phyloP scores from a whole-genome alignment of 805 yeast species.

The Saccharomycopsis amapae region DNA sequence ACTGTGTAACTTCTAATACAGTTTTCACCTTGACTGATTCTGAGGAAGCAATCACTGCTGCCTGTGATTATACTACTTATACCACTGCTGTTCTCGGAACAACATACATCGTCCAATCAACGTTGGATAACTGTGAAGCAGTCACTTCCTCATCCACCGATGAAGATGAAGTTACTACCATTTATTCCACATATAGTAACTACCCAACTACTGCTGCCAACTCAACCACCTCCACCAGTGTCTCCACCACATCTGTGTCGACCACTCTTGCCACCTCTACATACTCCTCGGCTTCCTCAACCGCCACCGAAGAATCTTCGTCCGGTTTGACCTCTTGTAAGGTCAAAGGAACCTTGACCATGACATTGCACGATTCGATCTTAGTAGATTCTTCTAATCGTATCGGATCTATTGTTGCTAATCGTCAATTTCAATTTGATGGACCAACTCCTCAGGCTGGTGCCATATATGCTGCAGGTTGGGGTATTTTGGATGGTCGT shows the following conservation, averaged over 20 bases:
- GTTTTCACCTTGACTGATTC: slow-evolving; percentile 22
- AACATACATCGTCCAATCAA: slow-evolving; percentile 19
- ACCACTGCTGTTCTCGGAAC: slow-evolving; percentile 17
- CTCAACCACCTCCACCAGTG: slow-evolving; percentile 26
- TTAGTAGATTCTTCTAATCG: slow-evolving; percentile 43
- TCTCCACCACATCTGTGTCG: slow-evolving; percentile 24
- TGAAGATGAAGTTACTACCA: slow-evolving; percentile 13
- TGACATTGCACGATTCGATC: slow-evolving; percentile 36
- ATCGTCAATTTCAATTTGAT: slow-evolving; percentile 58
- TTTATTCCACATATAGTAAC: too few species aligned
- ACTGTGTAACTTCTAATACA: slow-evolving; percentile 14
- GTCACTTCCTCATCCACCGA: not conserved
- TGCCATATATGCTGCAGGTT: slow-evolving; percentile 43
- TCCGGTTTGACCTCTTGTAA: slow-evolving; percentile 27
- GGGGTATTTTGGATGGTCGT: slow-evolving; percentile 34
- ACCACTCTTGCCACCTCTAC: slow-evolving; percentile 27
- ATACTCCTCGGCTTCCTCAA: slow-evolving; percentile 20
- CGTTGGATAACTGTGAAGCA: slow-evolving; percentile 7
- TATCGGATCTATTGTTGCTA: slow-evolving; percentile 54
- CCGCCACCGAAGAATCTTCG: slow-evolving; percentile 23
- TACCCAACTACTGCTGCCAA: slow-evolving; percentile 16
- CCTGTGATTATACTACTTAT: slow-evolving; percentile 15
- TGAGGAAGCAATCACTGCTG: slow-evolving; percentile 7
- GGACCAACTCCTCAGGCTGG: slow-evolving; percentile 60
- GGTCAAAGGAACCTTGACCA: slow-evolving; percentile 37